Conservation (phyloP, 75 land plant genomes). For the Selaginella tamariscina region DNA sequence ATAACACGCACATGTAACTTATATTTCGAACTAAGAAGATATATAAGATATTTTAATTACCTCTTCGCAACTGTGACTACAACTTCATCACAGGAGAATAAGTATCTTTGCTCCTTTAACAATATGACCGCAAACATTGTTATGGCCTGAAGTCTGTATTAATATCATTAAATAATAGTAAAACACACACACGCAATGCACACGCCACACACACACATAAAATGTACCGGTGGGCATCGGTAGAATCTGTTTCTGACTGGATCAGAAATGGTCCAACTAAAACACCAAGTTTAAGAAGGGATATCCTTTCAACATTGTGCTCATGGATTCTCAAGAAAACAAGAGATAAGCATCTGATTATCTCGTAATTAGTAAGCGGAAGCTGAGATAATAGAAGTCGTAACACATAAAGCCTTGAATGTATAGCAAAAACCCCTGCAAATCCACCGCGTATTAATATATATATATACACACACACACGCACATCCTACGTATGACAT, state of each 20-base stretch:
- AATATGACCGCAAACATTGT: background rate
- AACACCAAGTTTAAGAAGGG: slow-evolving; percentile 6
- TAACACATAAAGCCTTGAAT: slow-evolving; percentile 2
- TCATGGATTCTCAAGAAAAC: background rate
- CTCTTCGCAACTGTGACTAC: background rate
- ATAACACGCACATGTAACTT: background rate
- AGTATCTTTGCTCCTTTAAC: slow-evolving; percentile 6
- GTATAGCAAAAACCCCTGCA: background rate
- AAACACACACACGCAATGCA: background rate
- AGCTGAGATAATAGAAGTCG: slow-evolving; percentile 6
- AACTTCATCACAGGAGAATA: background rate
- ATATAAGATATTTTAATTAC: background rate
- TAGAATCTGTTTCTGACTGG: background rate
- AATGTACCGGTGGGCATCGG: background rate
- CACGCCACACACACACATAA: background rate
- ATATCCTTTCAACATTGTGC: background rate
- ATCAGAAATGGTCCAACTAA: slow-evolving; percentile 12
- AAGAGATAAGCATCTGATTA: background rate
- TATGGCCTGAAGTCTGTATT: background rate
- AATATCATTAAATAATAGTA: background rate
- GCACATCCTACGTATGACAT: no score
- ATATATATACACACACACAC: no score
- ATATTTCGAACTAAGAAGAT: background rate
- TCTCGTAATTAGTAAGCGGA: background rate
- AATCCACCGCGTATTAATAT: no score